These are phyloP conservation scores for Kodamaea leandrae DNA, from an alignment of 805 yeast species.

Conservation along the genomic window DNA sequence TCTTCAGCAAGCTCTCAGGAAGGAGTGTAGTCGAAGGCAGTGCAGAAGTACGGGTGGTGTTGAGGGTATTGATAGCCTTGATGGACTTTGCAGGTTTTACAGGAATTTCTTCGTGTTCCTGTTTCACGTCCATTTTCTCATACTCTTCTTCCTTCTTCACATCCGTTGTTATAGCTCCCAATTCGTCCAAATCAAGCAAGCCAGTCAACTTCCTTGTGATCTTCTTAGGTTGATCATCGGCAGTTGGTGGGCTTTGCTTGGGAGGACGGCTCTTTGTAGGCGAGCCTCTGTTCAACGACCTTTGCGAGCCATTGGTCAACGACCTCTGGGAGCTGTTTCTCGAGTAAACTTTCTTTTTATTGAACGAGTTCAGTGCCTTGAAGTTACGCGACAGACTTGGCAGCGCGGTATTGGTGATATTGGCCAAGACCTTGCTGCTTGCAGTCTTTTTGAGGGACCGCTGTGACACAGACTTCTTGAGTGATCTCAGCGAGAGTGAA, in stretches of 20 bases:
- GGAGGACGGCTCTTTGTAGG: slow-evolving; percentile 17
- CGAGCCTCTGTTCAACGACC: neutral
- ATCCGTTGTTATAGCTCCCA: slow-evolving; percentile 13
- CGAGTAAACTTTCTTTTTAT: slow-evolving; percentile 27
- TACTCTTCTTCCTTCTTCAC: neutral
- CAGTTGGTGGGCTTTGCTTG: slow-evolving; percentile 17
- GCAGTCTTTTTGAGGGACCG: slow-evolving; percentile 18
- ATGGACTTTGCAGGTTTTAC: neutral
- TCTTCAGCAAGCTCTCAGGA: slow-evolving; percentile 1
- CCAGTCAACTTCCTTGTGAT: slow-evolving; percentile 19
- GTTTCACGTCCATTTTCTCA: neutral
- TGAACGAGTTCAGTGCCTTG: slow-evolving; percentile 40
- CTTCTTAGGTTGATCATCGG: slow-evolving; percentile 2
- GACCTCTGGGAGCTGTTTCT: slow-evolving; percentile 3
- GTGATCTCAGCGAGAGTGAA: slow-evolving; percentile 17
- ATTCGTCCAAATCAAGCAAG: slow-evolving; percentile 15
- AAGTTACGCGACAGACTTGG: slow-evolving; percentile 23
- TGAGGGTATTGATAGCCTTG: neutral
- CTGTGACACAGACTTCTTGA: slow-evolving; percentile 22
- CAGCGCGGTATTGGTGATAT: slow-evolving; percentile 32
- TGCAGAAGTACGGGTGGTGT: neutral
- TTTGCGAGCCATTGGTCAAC: slow-evolving; percentile 20
- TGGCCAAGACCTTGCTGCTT: slow-evolving; percentile 22
- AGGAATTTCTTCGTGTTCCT: too few species aligned
- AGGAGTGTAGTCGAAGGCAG: neutral